Conservation (phyloP, 73 alveolate species). For the Symbiodinium pilosum region DNA sequence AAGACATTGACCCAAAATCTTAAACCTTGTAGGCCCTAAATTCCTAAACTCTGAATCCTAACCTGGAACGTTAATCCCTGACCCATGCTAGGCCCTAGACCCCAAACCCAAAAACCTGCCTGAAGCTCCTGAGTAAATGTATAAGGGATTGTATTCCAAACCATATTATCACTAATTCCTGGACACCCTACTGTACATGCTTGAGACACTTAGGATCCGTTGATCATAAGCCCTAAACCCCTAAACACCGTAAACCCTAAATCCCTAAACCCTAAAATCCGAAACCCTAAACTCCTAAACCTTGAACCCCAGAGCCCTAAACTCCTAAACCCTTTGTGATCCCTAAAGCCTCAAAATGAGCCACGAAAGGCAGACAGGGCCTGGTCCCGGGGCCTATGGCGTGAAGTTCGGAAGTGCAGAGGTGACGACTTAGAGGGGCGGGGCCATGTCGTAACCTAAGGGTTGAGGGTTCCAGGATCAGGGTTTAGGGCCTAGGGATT, state of each 20-base stretch:
- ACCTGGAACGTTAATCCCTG: background rate
- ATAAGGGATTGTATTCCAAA: too few species aligned
- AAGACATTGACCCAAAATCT: background rate
- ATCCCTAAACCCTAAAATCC: background rate
- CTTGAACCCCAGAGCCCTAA: background rate
- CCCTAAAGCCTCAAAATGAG: too few species aligned
- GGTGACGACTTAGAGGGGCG: background rate
- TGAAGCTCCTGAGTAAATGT: background rate
- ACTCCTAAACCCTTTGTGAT: background rate
- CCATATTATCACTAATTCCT: background rate
- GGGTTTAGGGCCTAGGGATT: background rate
- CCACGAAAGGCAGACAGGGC: background rate
- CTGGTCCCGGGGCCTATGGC: background rate
- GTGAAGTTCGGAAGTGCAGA: background rate
- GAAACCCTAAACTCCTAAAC: background rate
- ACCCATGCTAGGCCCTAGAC: background rate
- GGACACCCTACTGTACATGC: too few species aligned
- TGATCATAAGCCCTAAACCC: background rate
- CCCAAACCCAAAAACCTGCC: background rate
- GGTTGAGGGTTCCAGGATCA: background rate
- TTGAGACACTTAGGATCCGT: background rate
- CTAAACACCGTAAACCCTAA: background rate
- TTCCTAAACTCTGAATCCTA: background rate
- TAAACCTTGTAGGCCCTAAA: background rate
- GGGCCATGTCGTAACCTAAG: background rate